Evolutionary conservation across 768 basidiomycete genomes (phyloP).

Genomic region (Termitomyces sp.): DNA sequence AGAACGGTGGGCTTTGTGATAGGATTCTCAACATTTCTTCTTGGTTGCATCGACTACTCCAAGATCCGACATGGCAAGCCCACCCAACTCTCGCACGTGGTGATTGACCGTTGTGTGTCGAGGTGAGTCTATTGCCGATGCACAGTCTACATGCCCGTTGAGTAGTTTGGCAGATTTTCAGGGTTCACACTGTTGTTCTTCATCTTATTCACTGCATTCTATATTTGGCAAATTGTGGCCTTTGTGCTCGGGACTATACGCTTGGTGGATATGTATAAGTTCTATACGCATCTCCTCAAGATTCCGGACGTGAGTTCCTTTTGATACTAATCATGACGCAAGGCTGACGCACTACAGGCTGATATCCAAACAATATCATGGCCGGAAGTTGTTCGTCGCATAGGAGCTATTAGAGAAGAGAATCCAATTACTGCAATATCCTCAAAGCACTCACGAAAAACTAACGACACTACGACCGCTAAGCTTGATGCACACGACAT

Average conservation of each 20-base stretch:
- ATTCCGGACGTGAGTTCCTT: constrained; percentile 81
- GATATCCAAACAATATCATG: constrained; percentile 98
- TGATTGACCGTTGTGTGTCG: constrained; percentile 82
- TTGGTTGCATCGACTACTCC: constrained; percentile 94
- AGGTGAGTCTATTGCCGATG: constrained; percentile 48
- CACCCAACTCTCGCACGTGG: constrained; percentile 72
- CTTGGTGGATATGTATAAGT: constrained; percentile 93
- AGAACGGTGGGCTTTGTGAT: constrained; percentile 99
- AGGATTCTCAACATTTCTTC: constrained; percentile 93
- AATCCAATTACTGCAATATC: constrained; percentile 91
- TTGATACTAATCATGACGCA: constrained; percentile 2
- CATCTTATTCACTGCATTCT: constrained; percentile 82
- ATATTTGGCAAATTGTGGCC: constrained; percentile 81
- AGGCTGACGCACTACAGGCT: constrained; percentile 48
- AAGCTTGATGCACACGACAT: constrained; percentile 97
- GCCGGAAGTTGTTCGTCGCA: constrained; percentile 90
- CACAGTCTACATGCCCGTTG: background rate
- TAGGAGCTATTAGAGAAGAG: constrained; percentile 85
- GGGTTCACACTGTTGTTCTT: constrained; percentile 85
- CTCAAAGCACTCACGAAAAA: constrained; percentile 47
- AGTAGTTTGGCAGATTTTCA: constrained; percentile 58
- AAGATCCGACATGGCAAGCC: constrained; percentile 66
- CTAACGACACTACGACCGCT: constrained; percentile 68
- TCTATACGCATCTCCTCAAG: constrained; percentile 91
- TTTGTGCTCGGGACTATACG: constrained; percentile 75